These are phyloP conservation scores for Acorus calamus DNA, from an alignment of 106 monocot genomes.

Conservation along the genomic window DNA sequence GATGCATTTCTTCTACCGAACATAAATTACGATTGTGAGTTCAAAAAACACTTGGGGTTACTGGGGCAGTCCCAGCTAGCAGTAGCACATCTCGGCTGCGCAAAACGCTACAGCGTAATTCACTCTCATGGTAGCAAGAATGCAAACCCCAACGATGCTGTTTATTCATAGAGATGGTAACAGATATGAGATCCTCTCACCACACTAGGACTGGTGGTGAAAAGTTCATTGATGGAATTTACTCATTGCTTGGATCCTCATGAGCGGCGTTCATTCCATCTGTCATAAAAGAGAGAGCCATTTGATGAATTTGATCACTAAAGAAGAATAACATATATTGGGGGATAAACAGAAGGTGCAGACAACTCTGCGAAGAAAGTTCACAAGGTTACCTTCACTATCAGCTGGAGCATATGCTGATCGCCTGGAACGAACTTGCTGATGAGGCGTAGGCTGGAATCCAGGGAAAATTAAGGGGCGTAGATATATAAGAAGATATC, in stretches of 20 bases:
- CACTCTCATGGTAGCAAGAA: too few species aligned
- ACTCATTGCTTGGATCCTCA: slow-evolving; percentile 27
- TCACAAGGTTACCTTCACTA: slow-evolving; percentile 44
- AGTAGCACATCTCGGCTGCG: too few species aligned
- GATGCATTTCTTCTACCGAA: too few species aligned
- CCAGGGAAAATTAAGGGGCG: background rate
- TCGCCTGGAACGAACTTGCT: slow-evolving; percentile 67
- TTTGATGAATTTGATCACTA: too few species aligned
- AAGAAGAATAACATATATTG: background rate
- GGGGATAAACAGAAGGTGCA: background rate
- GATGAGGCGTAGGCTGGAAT: slow-evolving; percentile 72
- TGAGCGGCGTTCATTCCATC: slow-evolving; percentile 37
- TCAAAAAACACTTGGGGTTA: too few species aligned
- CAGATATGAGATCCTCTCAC: too few species aligned
- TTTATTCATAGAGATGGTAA: too few species aligned
- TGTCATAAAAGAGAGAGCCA: slow-evolving; percentile 1
- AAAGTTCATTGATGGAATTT: background rate
- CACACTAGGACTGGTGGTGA: too few species aligned
- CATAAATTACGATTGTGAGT: too few species aligned
- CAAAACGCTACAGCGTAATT: too few species aligned
- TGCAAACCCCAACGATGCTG: too few species aligned
- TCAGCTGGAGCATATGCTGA: slow-evolving; percentile 66
- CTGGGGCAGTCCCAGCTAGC: too few species aligned
- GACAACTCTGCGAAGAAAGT: background rate
- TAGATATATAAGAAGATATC: background rate